Conservation (phyloP, 2,329 filamentous ascomycete species). For the Scytalidium lignicola region DNA sequence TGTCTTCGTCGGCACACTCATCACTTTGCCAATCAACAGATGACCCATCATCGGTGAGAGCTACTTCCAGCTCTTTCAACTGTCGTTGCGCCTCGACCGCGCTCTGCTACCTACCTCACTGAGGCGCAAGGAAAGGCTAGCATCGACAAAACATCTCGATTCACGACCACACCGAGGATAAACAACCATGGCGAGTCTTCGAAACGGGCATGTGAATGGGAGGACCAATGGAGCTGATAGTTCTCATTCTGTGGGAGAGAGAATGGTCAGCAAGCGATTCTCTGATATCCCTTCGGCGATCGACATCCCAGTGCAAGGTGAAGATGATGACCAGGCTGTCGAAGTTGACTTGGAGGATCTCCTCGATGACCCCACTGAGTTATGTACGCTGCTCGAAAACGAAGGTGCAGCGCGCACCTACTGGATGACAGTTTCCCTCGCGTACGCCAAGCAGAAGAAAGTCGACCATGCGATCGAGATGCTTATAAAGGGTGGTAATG, state of each 20-base stretch:
- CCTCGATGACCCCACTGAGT: slow-evolving; percentile 87
- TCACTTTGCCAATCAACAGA: not conserved
- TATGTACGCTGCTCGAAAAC: slow-evolving; percentile 92
- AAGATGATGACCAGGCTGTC: slow-evolving; percentile 66
- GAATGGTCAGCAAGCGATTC: slow-evolving; percentile 42
- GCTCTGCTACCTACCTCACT: not conserved
- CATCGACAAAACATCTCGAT: not conserved
- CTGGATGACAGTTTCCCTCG: slow-evolving; percentile 97
- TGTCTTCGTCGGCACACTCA: not conserved
- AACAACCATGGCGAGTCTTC: slow-evolving; percentile 18
- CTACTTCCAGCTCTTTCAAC: slow-evolving; percentile 1
- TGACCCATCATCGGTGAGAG: slow-evolving; percentile 1
- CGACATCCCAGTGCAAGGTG: slow-evolving; percentile 60
- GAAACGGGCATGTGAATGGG: slow-evolving; percentile 20
- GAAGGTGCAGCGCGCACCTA: slow-evolving; percentile 87
- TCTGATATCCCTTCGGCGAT: slow-evolving; percentile 60
- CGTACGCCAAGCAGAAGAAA: slow-evolving; percentile 94
- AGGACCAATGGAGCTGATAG: slow-evolving; percentile 20
- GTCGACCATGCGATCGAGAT: slow-evolving; percentile 77
- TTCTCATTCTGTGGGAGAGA: slow-evolving; percentile 11
- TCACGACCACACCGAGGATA: not conserved
- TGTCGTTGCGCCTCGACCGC: not conserved
- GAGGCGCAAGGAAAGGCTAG: not conserved
- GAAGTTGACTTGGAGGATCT: slow-evolving; percentile 91
- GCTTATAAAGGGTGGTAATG: slow-evolving; percentile 59